Evolutionary conservation across 805 yeast species (phyloP).

Genomic region (Scheffersomyces lignosus): DNA sequence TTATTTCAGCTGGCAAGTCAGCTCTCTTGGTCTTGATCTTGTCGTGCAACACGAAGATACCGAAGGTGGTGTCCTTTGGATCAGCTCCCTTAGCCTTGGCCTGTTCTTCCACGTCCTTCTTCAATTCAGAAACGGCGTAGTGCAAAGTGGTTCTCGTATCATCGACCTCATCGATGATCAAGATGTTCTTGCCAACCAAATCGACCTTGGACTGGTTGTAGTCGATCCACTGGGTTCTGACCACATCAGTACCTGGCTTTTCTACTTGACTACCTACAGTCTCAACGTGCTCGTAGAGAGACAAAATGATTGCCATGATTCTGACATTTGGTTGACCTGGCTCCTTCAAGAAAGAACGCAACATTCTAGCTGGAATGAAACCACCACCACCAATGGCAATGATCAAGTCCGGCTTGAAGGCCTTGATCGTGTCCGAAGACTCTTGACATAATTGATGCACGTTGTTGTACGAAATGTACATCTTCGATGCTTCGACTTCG

Average conservation of each 20-base stretch:
- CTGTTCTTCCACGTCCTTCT: constrained; percentile 68
- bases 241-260: constrained; percentile 58
- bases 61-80: constrained; percentile 57
- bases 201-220: constrained; percentile 62
- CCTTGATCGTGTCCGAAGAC: constrained; percentile 59
- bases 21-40: constrained; percentile 73
- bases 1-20: constrained; percentile 62
- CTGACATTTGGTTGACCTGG: constrained; percentile 87
- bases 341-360: constrained; percentile 87
- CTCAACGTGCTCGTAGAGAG: constrained; percentile 82
- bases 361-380: constrained; percentile 94
- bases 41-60: constrained; percentile 77
- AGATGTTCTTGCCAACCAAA: constrained; percentile 66
- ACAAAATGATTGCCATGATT: constrained; percentile 91
- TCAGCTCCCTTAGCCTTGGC: constrained; percentile 52
- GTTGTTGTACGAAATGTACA: constrained; percentile 79
- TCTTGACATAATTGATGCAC: constrained; percentile 72
- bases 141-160: constrained; percentile 84
- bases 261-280: constrained; percentile 59
- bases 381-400: constrained; percentile 99
- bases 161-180: constrained; percentile 83
- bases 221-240: constrained; percentile 83
- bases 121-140: constrained; percentile 72
- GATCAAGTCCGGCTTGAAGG: constrained; percentile 82
- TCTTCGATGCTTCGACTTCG: constrained; percentile 40